Evolutionary conservation across 2,329 filamentous ascomycete genomes (phyloP).

Genomic region (Colletotrichum chrysophilum): DNA sequence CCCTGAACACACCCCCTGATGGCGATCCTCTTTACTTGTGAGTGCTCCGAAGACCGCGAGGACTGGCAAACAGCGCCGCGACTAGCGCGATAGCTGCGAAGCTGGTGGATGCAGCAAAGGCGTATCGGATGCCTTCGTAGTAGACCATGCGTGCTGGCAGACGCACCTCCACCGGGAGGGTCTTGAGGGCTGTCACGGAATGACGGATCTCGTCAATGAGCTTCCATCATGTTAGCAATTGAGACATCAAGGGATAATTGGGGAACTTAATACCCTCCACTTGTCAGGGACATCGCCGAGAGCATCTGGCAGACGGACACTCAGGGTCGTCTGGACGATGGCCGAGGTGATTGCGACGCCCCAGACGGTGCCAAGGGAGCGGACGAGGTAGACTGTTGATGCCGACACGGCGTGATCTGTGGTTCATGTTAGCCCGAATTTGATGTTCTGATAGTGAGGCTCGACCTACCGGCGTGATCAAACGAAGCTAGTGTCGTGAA

Average conservation of each 20-base stretch:
- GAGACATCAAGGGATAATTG: background rate
- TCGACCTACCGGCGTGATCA: conserved; percentile 59
- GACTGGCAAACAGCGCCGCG: conserved; percentile 33
- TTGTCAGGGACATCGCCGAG: conserved; percentile 62
- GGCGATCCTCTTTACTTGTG: conserved; percentile 22
- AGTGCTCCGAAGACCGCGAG: conserved; percentile 34
- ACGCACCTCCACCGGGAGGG: conserved; percentile 61
- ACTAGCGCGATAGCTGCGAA: conserved; percentile 52
- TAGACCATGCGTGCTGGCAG: conserved; percentile 62
- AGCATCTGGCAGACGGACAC: conserved; percentile 55
- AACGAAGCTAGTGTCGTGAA: conserved; percentile 69
- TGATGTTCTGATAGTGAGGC: background rate
- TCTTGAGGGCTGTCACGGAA: conserved; percentile 60
- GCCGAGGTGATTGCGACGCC: conserved; percentile 67
- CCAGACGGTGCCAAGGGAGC: conserved; percentile 68
- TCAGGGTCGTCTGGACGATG: conserved; percentile 67
- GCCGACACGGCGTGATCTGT: conserved; percentile 67
- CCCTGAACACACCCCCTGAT: background rate
- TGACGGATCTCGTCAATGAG: conserved; percentile 67
- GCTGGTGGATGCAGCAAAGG: conserved; percentile 59
- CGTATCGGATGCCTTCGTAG: conserved; percentile 61
- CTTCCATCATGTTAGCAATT: conserved; percentile 40
- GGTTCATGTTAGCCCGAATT: background rate
- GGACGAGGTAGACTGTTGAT: conserved; percentile 67
- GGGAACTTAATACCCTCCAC: conserved; percentile 53